Base-by-base conservation (phyloP, 768 basidiomycete species). In the Suillus brevipes region DNA sequence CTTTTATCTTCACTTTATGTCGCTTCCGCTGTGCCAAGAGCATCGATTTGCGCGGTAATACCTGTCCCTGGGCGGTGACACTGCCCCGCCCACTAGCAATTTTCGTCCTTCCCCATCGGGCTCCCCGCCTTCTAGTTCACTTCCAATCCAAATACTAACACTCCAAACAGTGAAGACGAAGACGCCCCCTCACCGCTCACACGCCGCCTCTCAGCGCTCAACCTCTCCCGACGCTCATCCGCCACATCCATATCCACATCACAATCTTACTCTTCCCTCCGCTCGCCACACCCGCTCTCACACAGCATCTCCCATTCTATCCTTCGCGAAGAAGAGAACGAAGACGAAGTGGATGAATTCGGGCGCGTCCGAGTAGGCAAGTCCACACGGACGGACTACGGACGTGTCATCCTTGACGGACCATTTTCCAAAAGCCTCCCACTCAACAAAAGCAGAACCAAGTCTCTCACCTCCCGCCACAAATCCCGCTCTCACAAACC, bases 131-230 rank as follows among this genome's bases (percentile, higher is more conserved):
- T 10, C 4, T 14, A 12, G 45, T 53, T 47, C n/a, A 61, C 12
- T 53, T 49, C 23, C 23, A 25, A 23, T 31, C 23, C 62, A 37
- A 16, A 28, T 28, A 42, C 49, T 58, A 42, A 23, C 40, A 40
- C 52, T 42, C 56, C 61, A 38, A 72, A 61, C 73, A 89, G 88
- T 63, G 89, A 90, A 78, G 89, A 90, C 74, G 89, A 90, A 78
- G 87, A 89, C 64, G 88, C 89, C 0, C 89, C 89, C 6, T 89
- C 87, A 0, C 81, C 86, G 2, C 81, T 90, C 14, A 90, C 89
- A 0, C 80, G 83, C 12, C 85, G 88, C 9, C 75, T 90, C 6
- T 89, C 88, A 6, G 75, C 81, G 0, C 82, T 89, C 60, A 83
- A 84, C 68, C 77, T 89, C 20, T 77, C 81, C 1, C 77, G 80